phyloP scores from a whole-genome alignment of 768 basidiomycete genomes.

The Psilocybe cubensis region DNA sequence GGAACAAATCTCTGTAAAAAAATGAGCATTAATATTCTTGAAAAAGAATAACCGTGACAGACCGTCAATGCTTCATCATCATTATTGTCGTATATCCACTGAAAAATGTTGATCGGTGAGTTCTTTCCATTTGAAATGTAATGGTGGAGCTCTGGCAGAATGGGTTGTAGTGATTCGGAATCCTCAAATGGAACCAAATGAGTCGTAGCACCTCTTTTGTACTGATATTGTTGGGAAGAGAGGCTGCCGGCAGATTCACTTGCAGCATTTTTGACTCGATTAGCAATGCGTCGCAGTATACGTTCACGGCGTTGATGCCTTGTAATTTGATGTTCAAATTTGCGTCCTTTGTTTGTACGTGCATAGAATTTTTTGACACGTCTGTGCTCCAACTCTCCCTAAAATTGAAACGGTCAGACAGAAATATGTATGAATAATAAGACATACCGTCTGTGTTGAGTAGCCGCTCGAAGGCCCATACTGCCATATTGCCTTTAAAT shows the following conservation, averaged over 20 bases:
- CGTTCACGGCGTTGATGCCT: conserved; percentile 17
- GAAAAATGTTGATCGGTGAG: conserved; percentile 10
- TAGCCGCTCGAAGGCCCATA: conserved; percentile 19
- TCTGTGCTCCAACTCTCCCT: conserved; percentile 16
- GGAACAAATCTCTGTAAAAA: conserved; percentile 27
- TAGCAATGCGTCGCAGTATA: too few species aligned
- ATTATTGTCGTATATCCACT: conserved; percentile 16
- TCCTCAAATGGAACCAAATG: conserved; percentile 9
- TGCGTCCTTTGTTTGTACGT: background rate
- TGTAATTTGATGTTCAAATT: conserved; percentile 9
- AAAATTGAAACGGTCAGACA: background rate
- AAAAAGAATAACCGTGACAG: background rate
- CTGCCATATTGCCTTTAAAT: conserved; percentile 11
- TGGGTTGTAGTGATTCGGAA: conserved; percentile 2
- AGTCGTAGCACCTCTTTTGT: background rate
- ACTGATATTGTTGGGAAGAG: too few species aligned
- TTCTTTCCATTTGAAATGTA: conserved; percentile 18
- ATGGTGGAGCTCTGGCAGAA: conserved; percentile 14
- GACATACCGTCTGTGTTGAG: conserved; percentile 19
- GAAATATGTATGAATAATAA: background rate
- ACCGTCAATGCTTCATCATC: conserved; percentile 34
- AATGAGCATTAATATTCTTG: background rate
- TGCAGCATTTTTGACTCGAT: conserved; percentile 9
- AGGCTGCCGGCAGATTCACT: background rate
- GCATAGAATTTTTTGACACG: conserved; percentile 13